Base-by-base conservation (phyloP, 331 rosid genomes). In the Malus hybrid region DNA sequence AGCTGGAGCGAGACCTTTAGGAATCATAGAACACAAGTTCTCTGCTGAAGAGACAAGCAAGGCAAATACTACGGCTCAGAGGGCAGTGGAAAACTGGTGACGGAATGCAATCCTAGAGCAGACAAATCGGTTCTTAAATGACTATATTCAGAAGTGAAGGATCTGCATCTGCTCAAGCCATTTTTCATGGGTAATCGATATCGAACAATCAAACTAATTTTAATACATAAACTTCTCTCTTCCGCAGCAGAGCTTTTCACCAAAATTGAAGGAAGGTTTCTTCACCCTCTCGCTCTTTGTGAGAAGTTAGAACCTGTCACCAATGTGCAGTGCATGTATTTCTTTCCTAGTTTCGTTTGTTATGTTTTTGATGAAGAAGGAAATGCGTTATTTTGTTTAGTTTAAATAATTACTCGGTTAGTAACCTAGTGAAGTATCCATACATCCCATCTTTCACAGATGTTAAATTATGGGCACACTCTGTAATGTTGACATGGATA, bases 1-100 rank as follows among this genome's bases (percentile, higher is more conserved):
- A 87, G 75, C 78, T 89, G 80, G 99, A 94, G 77, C 93, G 85
- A 79, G 99, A 81, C 97, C 97, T 24, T 71, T 94, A 76, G 99
- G 99, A 73, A 87, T 92, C 78, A 71, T 82, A 53, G 97, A 92
- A 68, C 97, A 94, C 83, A 90, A 90, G 80, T 92, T 90, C 81
- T 90, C 97, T 71, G 88, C 88, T 22, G 89, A 85, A 4, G 97
- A 90, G 83, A 89, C 89, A 53, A 70, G 61, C 26, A 77, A 72
- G 84, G 97, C 97, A 58, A 83, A 86, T 75, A 78, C 78, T 52
- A 83, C 90, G 0, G 92, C 92, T 76, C 66, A 71, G 20, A 81
- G 75, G 80, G 97, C 99, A 34, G 91, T 94, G 3, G 82, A 78
- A 75, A 90, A 83, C 75, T 94, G 99, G 97, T 84, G 71, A 75